These are phyloP conservation scores for Komagataella kurtzmanii DNA, from an alignment of 805 yeast genomes.

Conservation along the genomic window DNA sequence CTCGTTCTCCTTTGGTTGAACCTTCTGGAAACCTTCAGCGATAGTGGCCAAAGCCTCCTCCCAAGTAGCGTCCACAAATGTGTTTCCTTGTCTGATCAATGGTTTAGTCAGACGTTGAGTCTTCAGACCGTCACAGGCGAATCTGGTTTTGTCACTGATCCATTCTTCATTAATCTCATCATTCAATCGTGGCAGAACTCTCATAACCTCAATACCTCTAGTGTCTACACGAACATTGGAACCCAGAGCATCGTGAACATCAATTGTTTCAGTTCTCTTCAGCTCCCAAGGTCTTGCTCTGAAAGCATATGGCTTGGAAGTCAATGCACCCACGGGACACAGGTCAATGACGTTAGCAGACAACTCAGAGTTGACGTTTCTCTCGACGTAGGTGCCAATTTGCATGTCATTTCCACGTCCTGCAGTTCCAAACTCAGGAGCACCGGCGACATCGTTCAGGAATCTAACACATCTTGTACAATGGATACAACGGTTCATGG, in stretches of 20 bases:
- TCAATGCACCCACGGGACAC: constrained; percentile 88
- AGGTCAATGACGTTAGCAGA: constrained; percentile 80
- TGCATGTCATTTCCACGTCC: constrained; percentile 91
- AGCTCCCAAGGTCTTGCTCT: constrained; percentile 90
- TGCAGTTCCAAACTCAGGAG: constrained; percentile 78
- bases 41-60: constrained; percentile 69
- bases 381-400: constrained; percentile 79
- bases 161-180: constrained; percentile 86
- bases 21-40: constrained; percentile 42
- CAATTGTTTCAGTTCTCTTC: constrained; percentile 77
- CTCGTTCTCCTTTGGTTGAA: constrained; percentile 54
- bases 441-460: constrained; percentile 85
- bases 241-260: constrained; percentile 74
- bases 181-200: constrained; percentile 74
- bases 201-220: constrained; percentile 77
- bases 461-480: constrained; percentile 87
- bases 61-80: constrained; percentile 71
- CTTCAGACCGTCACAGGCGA: constrained; percentile 75
- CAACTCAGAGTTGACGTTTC: constrained; percentile 73
- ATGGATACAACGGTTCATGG: constrained; percentile 88
- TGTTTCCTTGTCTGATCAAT: constrained; percentile 53
- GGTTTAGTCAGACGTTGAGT: constrained; percentile 81
- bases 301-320: constrained; percentile 86
- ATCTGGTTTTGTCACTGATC: constrained; percentile 81
- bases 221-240: constrained; percentile 77